phyloP scores from a whole-genome alignment of 768 basidiomycete species.

The Lactifluus rugatus region DNA sequence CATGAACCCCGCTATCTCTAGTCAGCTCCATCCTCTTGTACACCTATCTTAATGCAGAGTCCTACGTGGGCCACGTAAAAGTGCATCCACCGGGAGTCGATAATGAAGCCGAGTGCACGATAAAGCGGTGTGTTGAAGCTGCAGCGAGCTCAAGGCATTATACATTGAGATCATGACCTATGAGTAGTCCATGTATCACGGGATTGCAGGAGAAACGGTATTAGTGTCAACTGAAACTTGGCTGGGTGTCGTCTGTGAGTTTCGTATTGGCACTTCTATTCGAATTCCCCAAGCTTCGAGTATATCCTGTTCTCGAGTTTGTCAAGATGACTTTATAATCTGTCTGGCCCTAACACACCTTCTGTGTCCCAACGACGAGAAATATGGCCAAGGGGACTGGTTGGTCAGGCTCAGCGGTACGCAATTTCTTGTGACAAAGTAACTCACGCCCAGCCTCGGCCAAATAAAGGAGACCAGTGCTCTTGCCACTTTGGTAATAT shows the following conservation, averaged over 20 bases:
- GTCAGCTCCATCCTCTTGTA: slow-evolving; percentile 3
- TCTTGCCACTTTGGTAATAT: not conserved
- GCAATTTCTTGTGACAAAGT: not conserved
- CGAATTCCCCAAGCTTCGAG: slow-evolving; percentile 24
- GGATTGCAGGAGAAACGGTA: not conserved
- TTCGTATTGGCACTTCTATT: not conserved
- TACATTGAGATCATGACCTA: not conserved
- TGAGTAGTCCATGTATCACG: not conserved
- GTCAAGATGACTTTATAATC: not conserved
- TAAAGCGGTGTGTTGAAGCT: not conserved
- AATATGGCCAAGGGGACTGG: slow-evolving; percentile 42
- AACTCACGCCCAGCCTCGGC: slow-evolving; percentile 41
- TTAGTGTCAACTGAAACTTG: not conserved
- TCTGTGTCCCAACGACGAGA: slow-evolving; percentile 41
- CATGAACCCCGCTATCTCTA: slow-evolving; percentile 32
- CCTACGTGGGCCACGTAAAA: not conserved
- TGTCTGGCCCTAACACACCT: slow-evolving; percentile 27
- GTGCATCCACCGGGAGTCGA: not conserved
- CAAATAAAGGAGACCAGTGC: slow-evolving; percentile 32
- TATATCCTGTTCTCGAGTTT: slow-evolving; percentile 28
- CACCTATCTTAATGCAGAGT: slow-evolving; percentile 13
- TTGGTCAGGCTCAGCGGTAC: slow-evolving; percentile 1
- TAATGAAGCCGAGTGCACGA: not conserved
- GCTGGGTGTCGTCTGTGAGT: not conserved
- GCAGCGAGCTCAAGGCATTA: not conserved